phyloP scores from a whole-genome alignment of 192 early-diverging fungal species.

The Chytriomyces sp. region DNA sequence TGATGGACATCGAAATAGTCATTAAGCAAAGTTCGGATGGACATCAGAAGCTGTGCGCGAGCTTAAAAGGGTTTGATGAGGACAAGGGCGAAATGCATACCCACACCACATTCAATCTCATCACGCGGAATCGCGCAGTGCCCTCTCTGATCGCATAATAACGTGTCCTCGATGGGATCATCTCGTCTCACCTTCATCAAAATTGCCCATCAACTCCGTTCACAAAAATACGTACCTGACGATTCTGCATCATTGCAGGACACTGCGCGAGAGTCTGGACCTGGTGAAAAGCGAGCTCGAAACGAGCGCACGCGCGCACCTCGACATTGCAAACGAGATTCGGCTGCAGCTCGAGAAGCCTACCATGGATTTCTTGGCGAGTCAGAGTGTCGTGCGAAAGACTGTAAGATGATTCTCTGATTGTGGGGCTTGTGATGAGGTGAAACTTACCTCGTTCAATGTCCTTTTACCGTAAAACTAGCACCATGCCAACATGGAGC shows the following conservation, averaged over 20 bases:
- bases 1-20: too few species aligned
- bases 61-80: too few species aligned
- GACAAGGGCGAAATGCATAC: too few species aligned
- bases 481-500: slow-evolving; percentile 52
- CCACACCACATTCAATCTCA: too few species aligned
- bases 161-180: too few species aligned
- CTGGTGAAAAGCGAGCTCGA: slow-evolving; percentile 53
- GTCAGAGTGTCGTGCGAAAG: slow-evolving; percentile 47
- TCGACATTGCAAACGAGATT: slow-evolving; percentile 54
- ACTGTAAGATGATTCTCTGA: slow-evolving; percentile 32
- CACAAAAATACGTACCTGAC: background rate
- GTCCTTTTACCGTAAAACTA: slow-evolving; percentile 12
- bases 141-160: too few species aligned
- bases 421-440: background rate
- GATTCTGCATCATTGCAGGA: slow-evolving; percentile 25
- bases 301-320: slow-evolving; percentile 42
- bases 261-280: slow-evolving; percentile 53
- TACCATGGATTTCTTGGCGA: slow-evolving; percentile 41
- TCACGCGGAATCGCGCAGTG: too few species aligned
- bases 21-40: too few species aligned
- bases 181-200: background rate
- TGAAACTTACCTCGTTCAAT: background rate
- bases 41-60: too few species aligned
- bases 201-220: background rate
- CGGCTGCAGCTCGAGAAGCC: slow-evolving; percentile 52